Percentiles rank a stretch among this genome's conserved stretches.
Evolutionary conservation across 169 alveolate genomes (phyloP).

Genomic region (Condylostoma magnum): DNA sequence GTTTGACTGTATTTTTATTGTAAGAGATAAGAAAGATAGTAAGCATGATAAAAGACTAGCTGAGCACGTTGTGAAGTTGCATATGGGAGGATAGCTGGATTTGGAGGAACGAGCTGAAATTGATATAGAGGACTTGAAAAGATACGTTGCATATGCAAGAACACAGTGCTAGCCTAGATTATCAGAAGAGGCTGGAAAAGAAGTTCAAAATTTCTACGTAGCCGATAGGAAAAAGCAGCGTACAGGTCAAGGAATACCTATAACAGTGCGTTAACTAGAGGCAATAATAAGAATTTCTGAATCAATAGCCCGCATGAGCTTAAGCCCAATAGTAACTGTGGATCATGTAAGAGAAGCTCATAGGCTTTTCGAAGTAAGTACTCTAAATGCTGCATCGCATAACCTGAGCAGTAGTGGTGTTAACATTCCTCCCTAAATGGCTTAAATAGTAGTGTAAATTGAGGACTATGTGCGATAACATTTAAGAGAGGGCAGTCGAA

Average conservation of each 20-base stretch:
- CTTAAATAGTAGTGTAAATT: slow-evolving; percentile 57
- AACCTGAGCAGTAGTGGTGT: slow-evolving; percentile 39
- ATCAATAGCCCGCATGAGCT: slow-evolving; percentile 81
- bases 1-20: slow-evolving; percentile 97
- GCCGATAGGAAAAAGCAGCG: slow-evolving; percentile 90
- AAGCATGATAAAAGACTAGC: slow-evolving; percentile 92
- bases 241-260: slow-evolving; percentile 92
- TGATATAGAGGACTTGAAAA: slow-evolving; percentile 64
- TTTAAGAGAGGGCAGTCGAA: slow-evolving; percentile 73
- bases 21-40: slow-evolving; percentile 94
- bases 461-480: slow-evolving; percentile 81
- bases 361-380: slow-evolving; percentile 77
- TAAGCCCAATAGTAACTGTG: slow-evolving; percentile 59
- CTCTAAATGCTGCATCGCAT: slow-evolving; percentile 69
- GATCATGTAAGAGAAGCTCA: slow-evolving; percentile 87
- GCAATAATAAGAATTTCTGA: slow-evolving; percentile 97
- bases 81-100: slow-evolving; percentile 46
- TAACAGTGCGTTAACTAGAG: slow-evolving; percentile 98
- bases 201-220: slow-evolving; percentile 94
- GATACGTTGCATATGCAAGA: slow-evolving; percentile 88
- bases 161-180: slow-evolving; percentile 91
- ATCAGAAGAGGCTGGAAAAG: slow-evolving; percentile 93
- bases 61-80: slow-evolving; percentile 88
- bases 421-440: slow-evolving; percentile 67
- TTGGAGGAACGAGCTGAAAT: slow-evolving; percentile 34